phyloP scores from a whole-genome alignment of 208 protist genomes.

The Angomonas ambiguus region DNA sequence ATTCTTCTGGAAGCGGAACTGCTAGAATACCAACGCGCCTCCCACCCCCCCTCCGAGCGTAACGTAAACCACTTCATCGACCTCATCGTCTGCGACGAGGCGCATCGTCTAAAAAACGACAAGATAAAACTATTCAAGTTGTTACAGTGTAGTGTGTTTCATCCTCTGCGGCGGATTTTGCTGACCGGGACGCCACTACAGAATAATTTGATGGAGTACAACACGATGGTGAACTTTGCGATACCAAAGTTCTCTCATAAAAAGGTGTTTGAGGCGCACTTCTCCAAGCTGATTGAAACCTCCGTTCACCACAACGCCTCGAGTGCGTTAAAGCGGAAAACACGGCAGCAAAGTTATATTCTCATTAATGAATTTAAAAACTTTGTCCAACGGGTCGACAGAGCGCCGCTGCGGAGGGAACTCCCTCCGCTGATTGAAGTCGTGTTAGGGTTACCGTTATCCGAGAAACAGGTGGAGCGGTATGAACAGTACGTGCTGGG shows the following conservation, averaged over 20 bases:
- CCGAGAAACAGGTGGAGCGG: neutral
- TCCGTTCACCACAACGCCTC: constrained; percentile 46
- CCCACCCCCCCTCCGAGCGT: too few species aligned
- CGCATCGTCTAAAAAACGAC: constrained; percentile 86
- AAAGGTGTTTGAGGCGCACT: constrained; percentile 63
- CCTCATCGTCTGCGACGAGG: constrained; percentile 92
- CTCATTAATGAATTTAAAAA: constrained; percentile 68
- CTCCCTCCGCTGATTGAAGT: constrained; percentile 79
- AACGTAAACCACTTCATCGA: constrained; percentile 54
- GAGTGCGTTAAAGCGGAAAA: constrained; percentile 42
- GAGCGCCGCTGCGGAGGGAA: constrained; percentile 52
- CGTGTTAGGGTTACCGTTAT: constrained; percentile 39
- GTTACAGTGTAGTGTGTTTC: constrained; percentile 33
- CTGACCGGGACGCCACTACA: constrained; percentile 92
- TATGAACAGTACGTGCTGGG: too few species aligned
- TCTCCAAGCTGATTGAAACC: constrained; percentile 69
- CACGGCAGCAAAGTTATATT: constrained; percentile 75
- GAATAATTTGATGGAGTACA: constrained; percentile 91
- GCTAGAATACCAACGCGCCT: too few species aligned
- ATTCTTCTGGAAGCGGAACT: constrained; percentile 11
- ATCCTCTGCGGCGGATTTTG: constrained; percentile 80
- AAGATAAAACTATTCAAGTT: constrained; percentile 68
- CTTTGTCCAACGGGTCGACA: constrained; percentile 84
- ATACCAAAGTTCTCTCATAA: constrained; percentile 74
- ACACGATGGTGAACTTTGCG: constrained; percentile 88